These are phyloP conservation scores for Hanseniaspora clermontiae DNA, from an alignment of 805 yeast species.

Conservation along the genomic window DNA sequence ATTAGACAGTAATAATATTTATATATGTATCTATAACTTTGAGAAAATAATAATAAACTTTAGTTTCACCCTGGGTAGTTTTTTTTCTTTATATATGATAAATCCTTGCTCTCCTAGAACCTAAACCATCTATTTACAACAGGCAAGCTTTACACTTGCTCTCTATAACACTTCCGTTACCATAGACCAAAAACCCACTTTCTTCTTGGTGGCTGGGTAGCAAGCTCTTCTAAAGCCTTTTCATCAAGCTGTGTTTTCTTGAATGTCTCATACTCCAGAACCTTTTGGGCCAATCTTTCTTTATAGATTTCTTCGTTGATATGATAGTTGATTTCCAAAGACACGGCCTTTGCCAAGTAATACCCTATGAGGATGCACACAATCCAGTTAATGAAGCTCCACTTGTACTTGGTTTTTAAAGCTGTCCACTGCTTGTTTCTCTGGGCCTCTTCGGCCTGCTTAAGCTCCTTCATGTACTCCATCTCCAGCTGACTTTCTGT, in stretches of 20 bases:
- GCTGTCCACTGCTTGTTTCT: conserved; percentile 8
- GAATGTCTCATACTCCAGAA: conserved; percentile 2
- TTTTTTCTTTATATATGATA: no score
- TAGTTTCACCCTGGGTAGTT: not conserved
- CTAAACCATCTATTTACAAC: no score
- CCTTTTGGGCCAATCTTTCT: not conserved
- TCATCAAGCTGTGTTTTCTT: not conserved
- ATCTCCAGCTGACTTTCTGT: conserved; percentile 19
- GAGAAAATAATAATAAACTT: not conserved
- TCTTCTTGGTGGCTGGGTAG: not conserved
- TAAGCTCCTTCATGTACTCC: conserved; percentile 18
- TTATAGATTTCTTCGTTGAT: conserved; percentile 9
- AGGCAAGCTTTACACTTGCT: no score
- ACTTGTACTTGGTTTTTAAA: conserved; percentile 3
- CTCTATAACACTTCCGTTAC: not conserved
- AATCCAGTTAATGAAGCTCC: conserved; percentile 11
- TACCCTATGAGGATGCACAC: conserved; percentile 9
- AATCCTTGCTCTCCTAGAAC: no score
- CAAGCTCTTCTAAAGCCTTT: not conserved
- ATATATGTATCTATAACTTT: not conserved
- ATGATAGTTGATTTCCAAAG: conserved; percentile 10
- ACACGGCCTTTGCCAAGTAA: conserved; percentile 7
- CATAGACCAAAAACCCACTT: conserved; percentile 10
- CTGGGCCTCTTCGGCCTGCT: conserved; percentile 19
- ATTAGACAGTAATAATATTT: not conserved